These are phyloP conservation scores for Diaporthe capsici DNA, from an alignment of 2,329 filamentous ascomycete species.

Conservation along the genomic window DNA sequence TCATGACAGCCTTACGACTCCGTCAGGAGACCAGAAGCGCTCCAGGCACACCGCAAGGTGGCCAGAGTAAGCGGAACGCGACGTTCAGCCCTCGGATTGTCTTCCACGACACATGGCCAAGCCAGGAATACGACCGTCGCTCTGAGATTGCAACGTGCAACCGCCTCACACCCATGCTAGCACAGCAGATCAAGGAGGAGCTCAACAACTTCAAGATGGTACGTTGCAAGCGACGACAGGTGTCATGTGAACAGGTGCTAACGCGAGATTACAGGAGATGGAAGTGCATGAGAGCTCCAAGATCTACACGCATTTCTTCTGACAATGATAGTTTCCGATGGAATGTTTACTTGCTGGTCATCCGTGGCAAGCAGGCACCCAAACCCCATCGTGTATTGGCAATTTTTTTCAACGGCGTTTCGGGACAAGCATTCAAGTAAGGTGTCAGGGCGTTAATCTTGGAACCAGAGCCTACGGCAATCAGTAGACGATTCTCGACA, in stretches of 20 bases:
- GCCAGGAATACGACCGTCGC: slow-evolving; percentile 93
- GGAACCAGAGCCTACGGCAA: slow-evolving; percentile 39
- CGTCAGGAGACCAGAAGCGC: slow-evolving; percentile 84
- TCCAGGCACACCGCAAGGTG: slow-evolving; percentile 80
- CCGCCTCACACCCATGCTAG: slow-evolving; percentile 93
- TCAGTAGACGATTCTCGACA: slow-evolving; percentile 19
- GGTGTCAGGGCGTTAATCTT: slow-evolving; percentile 47
- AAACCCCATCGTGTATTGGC: slow-evolving; percentile 64
- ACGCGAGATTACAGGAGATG: slow-evolving; percentile 83
- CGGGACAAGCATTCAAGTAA: slow-evolving; percentile 45
- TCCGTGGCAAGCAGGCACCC: slow-evolving; percentile 27
- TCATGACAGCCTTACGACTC: slow-evolving; percentile 81
- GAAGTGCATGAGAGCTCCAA: slow-evolving; percentile 99
- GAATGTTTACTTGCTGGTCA: slow-evolving; percentile 35
- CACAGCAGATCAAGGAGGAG: slow-evolving; percentile 99
- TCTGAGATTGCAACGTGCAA: slow-evolving; percentile 99
- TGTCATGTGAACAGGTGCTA: slow-evolving; percentile 53
- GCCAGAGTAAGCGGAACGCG: slow-evolving; percentile 70
- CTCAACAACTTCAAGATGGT: slow-evolving; percentile 99
- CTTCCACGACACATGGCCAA: slow-evolving; percentile 97
- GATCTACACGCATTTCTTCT: slow-evolving; percentile 99
- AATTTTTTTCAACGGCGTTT: slow-evolving; percentile 59
- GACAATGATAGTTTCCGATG: slow-evolving; percentile 61
- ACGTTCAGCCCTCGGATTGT: slow-evolving; percentile 94
- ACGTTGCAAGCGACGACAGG: slow-evolving; percentile 51